phyloP scores from a whole-genome alignment of 31 red algal species.

The Asparagopsis taxiformis region DNA sequence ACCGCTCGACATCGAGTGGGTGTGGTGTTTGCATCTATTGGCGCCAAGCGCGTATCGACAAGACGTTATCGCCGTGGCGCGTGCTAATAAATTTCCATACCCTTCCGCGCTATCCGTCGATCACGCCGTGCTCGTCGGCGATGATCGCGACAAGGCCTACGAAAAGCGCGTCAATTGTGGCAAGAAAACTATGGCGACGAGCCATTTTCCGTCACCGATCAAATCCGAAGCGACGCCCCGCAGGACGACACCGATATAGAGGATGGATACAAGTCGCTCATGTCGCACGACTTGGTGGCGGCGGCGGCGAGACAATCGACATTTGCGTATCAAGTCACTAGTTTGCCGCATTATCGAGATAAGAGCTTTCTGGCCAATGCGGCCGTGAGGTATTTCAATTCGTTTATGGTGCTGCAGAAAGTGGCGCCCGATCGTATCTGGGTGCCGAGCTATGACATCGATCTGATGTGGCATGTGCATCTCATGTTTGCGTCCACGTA shows the following conservation, averaged over 20 bases:
- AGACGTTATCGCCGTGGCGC: constrained; percentile 14
- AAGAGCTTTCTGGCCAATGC: background rate
- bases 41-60: constrained; percentile 24
- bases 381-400: background rate
- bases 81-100: background rate
- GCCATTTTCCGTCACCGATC: constrained; percentile 11
- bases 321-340: constrained; percentile 23
- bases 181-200: constrained; percentile 13
- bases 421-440: background rate
- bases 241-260: background rate
- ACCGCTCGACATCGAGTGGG: constrained; percentile 60
- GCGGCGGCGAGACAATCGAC: constrained; percentile 36
- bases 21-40: constrained; percentile 46
- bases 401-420: constrained; percentile 20
- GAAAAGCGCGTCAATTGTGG: constrained; percentile 15
- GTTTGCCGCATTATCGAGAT: constrained; percentile 25
- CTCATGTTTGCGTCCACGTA: constrained; percentile 22
- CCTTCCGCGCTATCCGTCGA: background rate
- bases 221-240: constrained; percentile 9
- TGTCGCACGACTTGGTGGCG: constrained; percentile 25
- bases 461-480: constrained; percentile 45
- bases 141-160: background rate
- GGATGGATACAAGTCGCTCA: background rate
- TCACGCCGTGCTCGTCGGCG: background rate
- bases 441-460: constrained; percentile 51